Evolutionary conservation across 331 rosid genomes (phyloP), one percentile per base, ranked within the genome.

Genomic region (Malus hybrid): DNA sequence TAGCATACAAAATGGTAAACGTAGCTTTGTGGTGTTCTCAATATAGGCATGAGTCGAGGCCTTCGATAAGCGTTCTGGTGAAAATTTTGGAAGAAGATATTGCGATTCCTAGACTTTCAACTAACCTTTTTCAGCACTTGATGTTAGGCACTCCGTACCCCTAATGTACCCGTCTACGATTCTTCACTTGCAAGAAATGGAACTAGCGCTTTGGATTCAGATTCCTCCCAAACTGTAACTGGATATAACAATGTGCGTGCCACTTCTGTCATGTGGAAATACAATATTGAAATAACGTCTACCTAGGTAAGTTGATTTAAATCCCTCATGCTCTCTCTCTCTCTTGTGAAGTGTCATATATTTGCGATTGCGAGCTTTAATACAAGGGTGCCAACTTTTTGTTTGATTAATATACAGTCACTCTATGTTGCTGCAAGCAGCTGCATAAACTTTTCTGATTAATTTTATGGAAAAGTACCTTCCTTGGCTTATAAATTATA

Each of bases 21-120:
- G 75, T 79, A 62, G 81, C 81, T 67, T 50, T 88, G 57, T 74
- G 46, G 52, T 86, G 88, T 82, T 80, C 79, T 32, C 88, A 88
- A 7, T 63, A 74, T 60, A 73, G 63, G 68, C 84, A 78, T 4
- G 83, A 86, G 33, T 56, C 13, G 24, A 88, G 93, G 63, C 85
- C 87, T 8, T 5, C 27, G 5, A 88, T 84, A 79, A 77, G 89
- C 74, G 24, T 28, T 70, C 85, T 84, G 33, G 87, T 84, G 46
- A 86, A 86, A 34, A 80, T 84, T 84, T 72, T 86, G 69, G 90
- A 86, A 80, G 88, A 88, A 42, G 67, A 34, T 5, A 0, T 18
- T 7, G 88, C 80, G 44, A 60, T 84, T 78, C 79, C 90, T 7
- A 27, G 48, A 9, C 80, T 78, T 73, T 33, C 28, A 20, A 79